Evolutionary conservation across 306 rosid genomes (phyloP), one percentile per base, ranked within the genome.

Genomic region (Gillenia trifoliata): DNA sequence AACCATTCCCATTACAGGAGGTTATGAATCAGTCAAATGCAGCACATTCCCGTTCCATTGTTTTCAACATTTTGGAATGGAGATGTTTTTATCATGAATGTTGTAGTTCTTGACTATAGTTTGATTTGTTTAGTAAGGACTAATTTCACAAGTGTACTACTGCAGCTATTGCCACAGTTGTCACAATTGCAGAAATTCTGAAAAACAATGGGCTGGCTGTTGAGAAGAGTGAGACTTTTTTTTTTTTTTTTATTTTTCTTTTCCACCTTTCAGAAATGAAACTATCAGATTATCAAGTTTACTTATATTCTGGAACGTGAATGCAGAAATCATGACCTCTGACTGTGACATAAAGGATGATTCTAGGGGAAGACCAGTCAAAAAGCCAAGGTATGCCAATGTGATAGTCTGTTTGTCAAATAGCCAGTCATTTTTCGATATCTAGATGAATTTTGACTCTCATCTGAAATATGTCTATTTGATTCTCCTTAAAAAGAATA

Each of bases 101-200:
- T 36, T 62, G 23, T 1, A 3, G 66, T 25, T 56, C 36, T 71
- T 71, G 23, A 25, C 4, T 26, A 4, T 34, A 23, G 74, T 34
- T 23, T 15, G 13, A 33, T 45, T 65, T 23, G 8, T 52, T 80
- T 52, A 30, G 65, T 34, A 5, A 5, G 8, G 61, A 41, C 63
- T 75, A 19, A 34, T 50, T 45, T 33, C 43, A 12, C 23, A 12
- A 12, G 13, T 67, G 41, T 61, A 15, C 33, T 41, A 23, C 65
- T 81, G 79, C 81, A 84, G 85, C 87, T 71, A 84, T 80, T 70
- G 85, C 87, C 34, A 84, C 87, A 0, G 85, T 84, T 41, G 88
- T 84, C 26, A 80, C 88, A 11, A 68, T 84, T 59, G 85, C 88
- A 6, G 85, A 84, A 63, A 84, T 84, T 23, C 65, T 75, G 65